Base-by-base conservation (phyloP, 225 moss, liverwort and hornwort species). In the Sphagnum contortum region DNA sequence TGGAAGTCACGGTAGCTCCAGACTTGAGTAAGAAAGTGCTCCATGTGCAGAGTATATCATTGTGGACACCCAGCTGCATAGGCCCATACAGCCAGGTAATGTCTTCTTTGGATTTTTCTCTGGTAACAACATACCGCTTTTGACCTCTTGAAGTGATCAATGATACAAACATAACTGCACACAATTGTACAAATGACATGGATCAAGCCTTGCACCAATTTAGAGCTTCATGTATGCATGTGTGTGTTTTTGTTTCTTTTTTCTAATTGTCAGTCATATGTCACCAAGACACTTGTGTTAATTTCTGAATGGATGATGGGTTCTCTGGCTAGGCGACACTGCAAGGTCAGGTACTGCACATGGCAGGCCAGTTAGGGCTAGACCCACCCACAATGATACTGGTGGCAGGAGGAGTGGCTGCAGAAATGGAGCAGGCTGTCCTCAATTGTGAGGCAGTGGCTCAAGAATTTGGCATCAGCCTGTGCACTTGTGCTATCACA, bases 61-160 rank as follows among this genome's bases (percentile, higher is more conserved):
- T 83, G 62, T 98, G 98, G 98, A 93, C 98, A 60, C 98, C 98
- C 47, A 73, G 98, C 81, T 98, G 93, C 82, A 93, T 98, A 63
- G 98, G 98, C 44, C 98, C 98, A 45, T 98, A 98, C 62, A 98
- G 98, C 77, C 98, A 98, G 91, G 96, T 95, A 72, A 72, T 56
- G 44, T 71, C 48, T 57, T 48, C n/a, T 61, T 61, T 12, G 7
- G 54, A 55, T 6, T 55, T n/a, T 29, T 29, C 29, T 29, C 29
- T 29, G 29, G 29, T 29, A 29, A 29, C 29, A 29, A 29, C 29
- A 29, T 29, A 29, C 29, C 29, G 29, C 29, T 29, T 29, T 29
- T 29, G 29, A 29, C 29, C 29, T 29, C 29, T 55, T 12, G 60
- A 61, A 61, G 13, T 6, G 57, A 45, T 11, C 13, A 61, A 12